phyloP scores from a whole-genome alignment of 2,329 filamentous ascomycete species.

The Pseudodiploospora longispora region DNA sequence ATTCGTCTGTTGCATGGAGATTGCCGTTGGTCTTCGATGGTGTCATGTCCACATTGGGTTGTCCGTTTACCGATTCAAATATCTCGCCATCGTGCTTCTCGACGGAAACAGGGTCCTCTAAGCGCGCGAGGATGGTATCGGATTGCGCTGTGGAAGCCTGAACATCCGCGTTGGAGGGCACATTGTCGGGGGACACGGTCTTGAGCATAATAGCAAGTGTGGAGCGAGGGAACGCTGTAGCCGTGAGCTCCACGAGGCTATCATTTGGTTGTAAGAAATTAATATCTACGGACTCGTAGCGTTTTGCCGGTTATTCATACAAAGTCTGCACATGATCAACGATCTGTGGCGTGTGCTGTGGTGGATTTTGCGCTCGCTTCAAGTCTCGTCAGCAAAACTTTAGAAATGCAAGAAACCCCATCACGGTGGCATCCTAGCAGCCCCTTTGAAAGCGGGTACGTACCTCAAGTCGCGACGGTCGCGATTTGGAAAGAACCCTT shows the following conservation, averaged over 20 bases:
- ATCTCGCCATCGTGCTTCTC: slow-evolving; percentile 10
- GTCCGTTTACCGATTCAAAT: slow-evolving; percentile 9
- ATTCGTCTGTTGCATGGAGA: background rate
- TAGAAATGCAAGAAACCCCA: slow-evolving; percentile 25
- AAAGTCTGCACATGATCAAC: slow-evolving; percentile 49
- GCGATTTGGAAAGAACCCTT: background rate
- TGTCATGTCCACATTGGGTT: slow-evolving; percentile 14
- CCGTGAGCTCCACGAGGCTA: slow-evolving; percentile 46
- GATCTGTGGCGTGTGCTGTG: slow-evolving; percentile 36
- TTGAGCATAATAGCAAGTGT: slow-evolving; percentile 47
- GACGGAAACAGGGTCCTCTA: slow-evolving; percentile 14
- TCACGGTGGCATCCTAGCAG: slow-evolving; percentile 4
- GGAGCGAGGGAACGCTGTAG: slow-evolving; percentile 34
- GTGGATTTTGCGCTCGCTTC: slow-evolving; percentile 35
- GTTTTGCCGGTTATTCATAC: slow-evolving; percentile 36
- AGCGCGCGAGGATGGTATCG: background rate
- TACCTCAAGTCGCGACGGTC: background rate
- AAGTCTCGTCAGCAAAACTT: slow-evolving; percentile 43
- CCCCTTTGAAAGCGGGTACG: no score
- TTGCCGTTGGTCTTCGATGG: slow-evolving; percentile 19
- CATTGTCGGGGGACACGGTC: slow-evolving; percentile 48
- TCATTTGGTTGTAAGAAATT: slow-evolving; percentile 51
- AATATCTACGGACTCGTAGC: slow-evolving; percentile 44
- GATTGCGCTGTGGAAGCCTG: slow-evolving; percentile 10
- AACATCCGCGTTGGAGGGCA: slow-evolving; percentile 22